These are phyloP conservation scores for Picea glauca DNA, from an alignment of 75 land plant species.

Conservation along the genomic window DNA sequence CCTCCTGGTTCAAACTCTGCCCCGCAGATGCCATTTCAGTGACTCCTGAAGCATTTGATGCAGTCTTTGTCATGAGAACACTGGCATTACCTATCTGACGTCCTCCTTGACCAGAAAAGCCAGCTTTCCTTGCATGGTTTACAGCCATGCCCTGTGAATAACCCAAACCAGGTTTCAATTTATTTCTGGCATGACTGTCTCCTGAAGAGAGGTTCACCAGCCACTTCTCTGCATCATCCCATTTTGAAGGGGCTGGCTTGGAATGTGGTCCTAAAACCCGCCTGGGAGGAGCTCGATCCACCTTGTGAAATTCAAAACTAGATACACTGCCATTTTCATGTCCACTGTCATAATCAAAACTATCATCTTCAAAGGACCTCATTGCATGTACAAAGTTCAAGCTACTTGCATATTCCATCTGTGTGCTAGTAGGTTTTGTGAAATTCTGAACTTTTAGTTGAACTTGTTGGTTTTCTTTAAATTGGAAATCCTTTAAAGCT, in stretches of 20 bases:
- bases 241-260: slow-evolving; percentile 86
- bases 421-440: slow-evolving; percentile 5
- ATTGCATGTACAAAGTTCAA: slow-evolving; percentile 5
- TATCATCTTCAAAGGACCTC: slow-evolving; percentile 15
- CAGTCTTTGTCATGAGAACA: background rate
- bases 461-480: slow-evolving; percentile 6
- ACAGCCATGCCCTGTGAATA: slow-evolving; percentile 20
- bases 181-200: slow-evolving; percentile 11
- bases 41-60: slow-evolving; percentile 3
- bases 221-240: slow-evolving; percentile 99
- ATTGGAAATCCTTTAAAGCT: background rate
- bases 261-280: slow-evolving; percentile 33
- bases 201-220: slow-evolving; percentile 48
- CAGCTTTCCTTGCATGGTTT: slow-evolving; percentile 19
- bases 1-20: slow-evolving; percentile 8
- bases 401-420: slow-evolving; percentile 4
- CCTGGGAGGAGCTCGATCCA: slow-evolving; percentile 15
- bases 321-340: slow-evolving; percentile 33
- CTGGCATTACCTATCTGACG: slow-evolving; percentile 18
- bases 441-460: slow-evolving; percentile 6
- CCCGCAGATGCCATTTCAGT: slow-evolving; percentile 12
- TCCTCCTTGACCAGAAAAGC: slow-evolving; percentile 17
- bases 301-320: slow-evolving; percentile 50
- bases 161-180: slow-evolving; percentile 19
- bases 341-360: slow-evolving; percentile 34